Conservation (phyloP, 2,329 filamentous ascomycete genomes). For the Fusarium haematococcum region DNA sequence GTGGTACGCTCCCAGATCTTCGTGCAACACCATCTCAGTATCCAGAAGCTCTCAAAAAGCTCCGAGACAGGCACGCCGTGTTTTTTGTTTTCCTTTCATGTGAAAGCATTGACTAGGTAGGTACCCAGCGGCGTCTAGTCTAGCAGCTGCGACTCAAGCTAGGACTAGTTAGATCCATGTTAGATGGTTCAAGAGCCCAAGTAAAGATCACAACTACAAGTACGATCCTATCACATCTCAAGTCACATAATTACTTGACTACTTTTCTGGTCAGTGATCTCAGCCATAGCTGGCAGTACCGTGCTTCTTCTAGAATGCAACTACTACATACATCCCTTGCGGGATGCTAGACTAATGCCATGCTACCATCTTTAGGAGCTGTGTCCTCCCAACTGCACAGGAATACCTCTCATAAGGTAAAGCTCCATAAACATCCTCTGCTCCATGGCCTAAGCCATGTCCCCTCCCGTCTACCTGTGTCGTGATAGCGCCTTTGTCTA, state of each 20-base stretch:
- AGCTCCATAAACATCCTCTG: conserved; percentile 3
- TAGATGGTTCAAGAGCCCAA: not conserved
- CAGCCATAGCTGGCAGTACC: not conserved
- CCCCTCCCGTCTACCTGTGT: conserved; percentile 16
- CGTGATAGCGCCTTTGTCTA: conserved; percentile 24
- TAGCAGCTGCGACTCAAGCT: not conserved
- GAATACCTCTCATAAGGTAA: conserved; percentile 10
- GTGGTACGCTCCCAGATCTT: not conserved
- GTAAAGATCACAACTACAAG: not conserved
- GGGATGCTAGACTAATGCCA: not conserved
- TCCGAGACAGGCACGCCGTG: not conserved
- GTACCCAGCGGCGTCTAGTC: not conserved
- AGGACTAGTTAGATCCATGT: not conserved
- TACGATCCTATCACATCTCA: not conserved
- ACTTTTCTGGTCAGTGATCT: not conserved
- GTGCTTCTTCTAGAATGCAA: not conserved
- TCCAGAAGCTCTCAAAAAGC: not conserved
- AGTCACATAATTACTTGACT: not conserved
- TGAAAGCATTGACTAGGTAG: not conserved
- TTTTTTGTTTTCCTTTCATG: not conserved
- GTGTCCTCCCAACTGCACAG: conserved; percentile 14
- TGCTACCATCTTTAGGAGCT: not conserved
- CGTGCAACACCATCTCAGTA: not conserved
- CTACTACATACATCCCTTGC: not conserved
- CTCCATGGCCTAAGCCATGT: not conserved